phyloP scores from a whole-genome alignment of 139 green algal species.

The Deuterostichococcus epilithicus region DNA sequence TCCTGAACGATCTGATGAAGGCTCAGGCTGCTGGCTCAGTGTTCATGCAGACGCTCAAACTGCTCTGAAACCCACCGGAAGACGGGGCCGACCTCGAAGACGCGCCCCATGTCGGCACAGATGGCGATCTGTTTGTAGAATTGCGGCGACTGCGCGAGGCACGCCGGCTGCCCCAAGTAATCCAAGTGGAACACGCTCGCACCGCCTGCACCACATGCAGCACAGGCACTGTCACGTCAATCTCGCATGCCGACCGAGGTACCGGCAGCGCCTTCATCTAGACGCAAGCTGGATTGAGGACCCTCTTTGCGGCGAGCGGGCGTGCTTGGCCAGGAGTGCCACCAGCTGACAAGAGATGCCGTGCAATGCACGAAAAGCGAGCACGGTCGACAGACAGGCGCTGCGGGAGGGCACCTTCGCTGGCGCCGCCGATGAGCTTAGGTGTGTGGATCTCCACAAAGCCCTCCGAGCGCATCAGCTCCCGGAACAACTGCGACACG shows the following conservation, averaged over 20 bases:
- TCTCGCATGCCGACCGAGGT: too few species aligned
- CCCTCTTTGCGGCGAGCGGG: too few species aligned
- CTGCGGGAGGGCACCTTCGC: slow-evolving; percentile 48
- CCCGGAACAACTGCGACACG: slow-evolving; percentile 86
- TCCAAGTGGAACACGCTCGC: slow-evolving; percentile 89
- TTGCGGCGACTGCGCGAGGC: slow-evolving; percentile 93
- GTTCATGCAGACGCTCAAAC: too few species aligned
- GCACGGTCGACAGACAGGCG: too few species aligned
- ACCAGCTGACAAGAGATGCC: too few species aligned
- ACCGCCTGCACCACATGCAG: slow-evolving; percentile 41
- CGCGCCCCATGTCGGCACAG: slow-evolving; percentile 80
- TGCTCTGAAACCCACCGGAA: slow-evolving; percentile 91
- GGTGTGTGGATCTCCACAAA: slow-evolving; percentile 98
- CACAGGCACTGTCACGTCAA: too few species aligned
- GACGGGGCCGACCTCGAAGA: slow-evolving; percentile 97
- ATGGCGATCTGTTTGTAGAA: slow-evolving; percentile 99
- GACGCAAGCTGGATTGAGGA: too few species aligned
- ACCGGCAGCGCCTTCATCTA: too few species aligned
- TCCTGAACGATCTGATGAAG: too few species aligned
- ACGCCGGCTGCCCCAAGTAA: slow-evolving; percentile 91
- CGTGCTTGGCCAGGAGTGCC: too few species aligned
- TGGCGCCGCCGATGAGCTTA: slow-evolving; percentile 84
- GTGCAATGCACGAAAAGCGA: too few species aligned
- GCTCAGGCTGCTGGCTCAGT: too few species aligned
- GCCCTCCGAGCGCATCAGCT: slow-evolving; percentile 60